Base-by-base conservation (phyloP, 2,329 filamentous ascomycete species). In the Talaromyces sp. region DNA sequence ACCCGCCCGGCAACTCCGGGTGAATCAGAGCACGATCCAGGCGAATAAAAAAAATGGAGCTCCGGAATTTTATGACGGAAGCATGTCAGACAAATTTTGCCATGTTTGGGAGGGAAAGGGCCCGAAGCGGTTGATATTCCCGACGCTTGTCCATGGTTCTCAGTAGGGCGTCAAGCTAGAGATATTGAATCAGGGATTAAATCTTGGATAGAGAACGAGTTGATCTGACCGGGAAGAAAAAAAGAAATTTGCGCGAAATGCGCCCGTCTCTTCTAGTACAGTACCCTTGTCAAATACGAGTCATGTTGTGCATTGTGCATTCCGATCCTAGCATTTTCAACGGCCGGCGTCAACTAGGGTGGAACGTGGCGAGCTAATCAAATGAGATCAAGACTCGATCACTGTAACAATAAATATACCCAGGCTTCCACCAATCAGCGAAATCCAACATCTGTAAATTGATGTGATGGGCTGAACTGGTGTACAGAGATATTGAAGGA, bases 221-320 rank as follows among this genome's bases (percentile, higher is more conserved):
- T 27, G 24, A 27, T 27, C 24, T 27, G 24, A 27, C 24, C 24
- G 24, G 24, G 9, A 27, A 27, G 9, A 27, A 27, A 27, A 9
- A 27, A 27, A 27, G 9, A 27, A 27, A 27, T 27, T 27, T 27
- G 24, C 9, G 24, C 9, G 24, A 30, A 32, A 24, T 32, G 42
- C 42, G 42, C 19, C 37, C 20, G 33, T 52, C 49, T 35, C n/a
- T 6, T 14, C 32, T 35, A 6, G 11, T 13, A 35, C 16, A 6
- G 11, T 13, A 35, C 16, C 36, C 36, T 39, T 10, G 36, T 39
- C 57, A 47, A n/a, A 51, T 53, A 51, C 57, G 57, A 60, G 57
- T 60, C 57, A 60, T 60, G 57, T 55, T 48, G 42, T 56, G 57
- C 55, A 60, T 54, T 33, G 51, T 51, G 27, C 45, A 49, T 51